These are phyloP conservation scores for Yarrowia hollandica DNA, from an alignment of 805 yeast genomes.

Conservation along the genomic window DNA sequence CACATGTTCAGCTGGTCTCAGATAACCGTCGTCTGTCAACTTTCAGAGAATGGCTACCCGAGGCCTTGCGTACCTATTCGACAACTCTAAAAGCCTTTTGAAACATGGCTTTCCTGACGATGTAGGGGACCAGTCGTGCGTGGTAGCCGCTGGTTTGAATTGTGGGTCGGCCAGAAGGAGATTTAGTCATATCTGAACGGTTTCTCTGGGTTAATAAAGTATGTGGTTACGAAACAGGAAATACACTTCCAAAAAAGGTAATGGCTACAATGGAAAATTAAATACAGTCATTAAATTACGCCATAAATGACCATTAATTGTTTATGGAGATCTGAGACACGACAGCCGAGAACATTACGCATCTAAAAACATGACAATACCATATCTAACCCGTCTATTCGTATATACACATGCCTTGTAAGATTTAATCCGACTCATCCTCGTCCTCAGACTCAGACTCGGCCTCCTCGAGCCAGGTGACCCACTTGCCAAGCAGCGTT, in stretches of 20 bases:
- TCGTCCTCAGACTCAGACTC: slow-evolving; percentile 63
- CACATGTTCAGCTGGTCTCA: slow-evolving; percentile 9
- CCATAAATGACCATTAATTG: too few species aligned
- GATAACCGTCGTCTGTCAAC: neutral
- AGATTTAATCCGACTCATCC: slow-evolving; percentile 1
- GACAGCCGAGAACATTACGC: too few species aligned
- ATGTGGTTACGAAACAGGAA: too few species aligned
- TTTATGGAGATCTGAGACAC: neutral
- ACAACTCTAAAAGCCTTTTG: neutral
- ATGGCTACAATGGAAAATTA: too few species aligned
- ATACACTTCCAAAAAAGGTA: too few species aligned
- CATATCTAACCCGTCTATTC: slow-evolving; percentile 20
- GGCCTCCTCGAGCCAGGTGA: slow-evolving; percentile 85
- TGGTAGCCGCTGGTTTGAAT: too few species aligned
- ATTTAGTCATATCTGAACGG: too few species aligned
- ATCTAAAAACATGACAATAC: too few species aligned
- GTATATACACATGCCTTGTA: slow-evolving; percentile 9
- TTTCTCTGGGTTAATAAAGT: too few species aligned
- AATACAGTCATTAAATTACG: too few species aligned
- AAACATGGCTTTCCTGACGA: neutral
- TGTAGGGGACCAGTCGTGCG: too few species aligned
- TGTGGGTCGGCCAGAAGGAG: too few species aligned
- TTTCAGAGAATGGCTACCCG: neutral
- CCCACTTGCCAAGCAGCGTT: slow-evolving; percentile 65
- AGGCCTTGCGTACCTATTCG: neutral